Base-by-base conservation (phyloP, 768 basidiomycete species). In the Xerocomus spinulosus region DNA sequence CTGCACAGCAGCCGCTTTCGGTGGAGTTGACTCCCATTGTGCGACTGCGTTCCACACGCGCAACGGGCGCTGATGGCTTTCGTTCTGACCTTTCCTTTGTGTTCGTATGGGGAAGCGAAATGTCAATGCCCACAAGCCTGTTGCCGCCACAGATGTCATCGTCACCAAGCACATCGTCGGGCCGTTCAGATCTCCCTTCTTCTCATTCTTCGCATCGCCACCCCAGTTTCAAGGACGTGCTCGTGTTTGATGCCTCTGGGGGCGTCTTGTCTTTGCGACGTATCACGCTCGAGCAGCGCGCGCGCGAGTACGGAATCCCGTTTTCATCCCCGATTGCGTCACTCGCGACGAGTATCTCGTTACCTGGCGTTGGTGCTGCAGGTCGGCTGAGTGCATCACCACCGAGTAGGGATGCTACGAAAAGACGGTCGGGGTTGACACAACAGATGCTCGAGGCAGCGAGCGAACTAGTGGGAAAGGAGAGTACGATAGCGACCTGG, bases 181-280 rank as follows among this genome's bases (percentile, higher is more conserved):
- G 57, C 28, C 64, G 66, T 17, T 64, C 66, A 2, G 63, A 57
- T 36, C 59, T 63, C 9, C 54, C 63, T 2, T 46, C 61, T 5
- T 26, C 66, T 46, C 50, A 63, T 59, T 70, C 51, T 21, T 68
- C 50, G 32, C 66, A 55, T 44, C 67, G 60, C 6, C 62, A 69
- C 15, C 68, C 71, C 12, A 80, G 81, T 49, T 78, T 74, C 54
- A 84, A 85, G 60, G 85, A 89, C 48, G 51, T 87, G 3, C 72
- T 88, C 15, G 56, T 87, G 3, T 87, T 89, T 55, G 83, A 88
- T 57, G 79, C 83, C 0, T 64, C 63, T 1, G 78, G 80, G 33
- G 77, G 78, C 0, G 66, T 74, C 3, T 69, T 88, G 18, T 76
- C 78, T 0, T 66, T 87, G 37, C 71, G 81, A 21, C 68, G 85